A percentile compares a stretch with the other conserved stretches of the same genome.
phyloP scores from a whole-genome alignment of 2,329 filamentous ascomycete genomes.

The Aspergillus sp. region DNA sequence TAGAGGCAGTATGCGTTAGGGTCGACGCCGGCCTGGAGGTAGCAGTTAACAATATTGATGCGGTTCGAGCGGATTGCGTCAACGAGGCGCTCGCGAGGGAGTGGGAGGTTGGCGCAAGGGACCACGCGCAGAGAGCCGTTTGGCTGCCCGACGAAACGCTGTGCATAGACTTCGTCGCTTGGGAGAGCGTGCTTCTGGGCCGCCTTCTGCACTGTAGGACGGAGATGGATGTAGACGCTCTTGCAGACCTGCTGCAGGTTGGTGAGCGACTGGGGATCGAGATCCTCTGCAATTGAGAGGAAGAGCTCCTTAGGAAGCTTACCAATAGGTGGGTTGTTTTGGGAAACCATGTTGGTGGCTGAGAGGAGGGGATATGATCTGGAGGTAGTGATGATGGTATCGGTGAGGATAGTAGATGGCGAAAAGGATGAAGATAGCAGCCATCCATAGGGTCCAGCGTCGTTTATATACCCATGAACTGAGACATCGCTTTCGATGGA shows the following conservation, averaged over 20 bases:
- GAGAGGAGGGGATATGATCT: no score
- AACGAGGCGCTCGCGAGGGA: background rate
- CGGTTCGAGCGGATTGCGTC: background rate
- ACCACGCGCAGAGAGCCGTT: background rate
- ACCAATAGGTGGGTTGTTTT: no score
- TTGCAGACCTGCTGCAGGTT: background rate
- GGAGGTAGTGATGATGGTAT: no score
- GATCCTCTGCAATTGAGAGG: constrained; percentile 1
- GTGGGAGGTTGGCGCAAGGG: background rate
- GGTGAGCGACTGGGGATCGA: background rate
- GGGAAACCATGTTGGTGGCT: background rate
- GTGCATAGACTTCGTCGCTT: constrained; percentile 1
- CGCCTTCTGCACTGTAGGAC: background rate
- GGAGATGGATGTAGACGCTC: background rate
- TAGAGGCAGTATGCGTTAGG: constrained; percentile 5
- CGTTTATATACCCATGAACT: no score
- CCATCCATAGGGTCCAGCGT: no score
- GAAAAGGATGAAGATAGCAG: no score
- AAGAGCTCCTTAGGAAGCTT: constrained; percentile 5
- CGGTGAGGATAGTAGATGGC: no score
- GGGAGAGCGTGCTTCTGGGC: constrained; percentile 1
- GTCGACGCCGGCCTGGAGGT: constrained; percentile 3
- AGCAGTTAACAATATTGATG: background rate
- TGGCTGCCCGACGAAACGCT: constrained; percentile 1
- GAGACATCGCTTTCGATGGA: no score